These are phyloP conservation scores for Metarhizium humberi DNA, from an alignment of 2,329 filamentous ascomycete genomes.

Conservation along the genomic window DNA sequence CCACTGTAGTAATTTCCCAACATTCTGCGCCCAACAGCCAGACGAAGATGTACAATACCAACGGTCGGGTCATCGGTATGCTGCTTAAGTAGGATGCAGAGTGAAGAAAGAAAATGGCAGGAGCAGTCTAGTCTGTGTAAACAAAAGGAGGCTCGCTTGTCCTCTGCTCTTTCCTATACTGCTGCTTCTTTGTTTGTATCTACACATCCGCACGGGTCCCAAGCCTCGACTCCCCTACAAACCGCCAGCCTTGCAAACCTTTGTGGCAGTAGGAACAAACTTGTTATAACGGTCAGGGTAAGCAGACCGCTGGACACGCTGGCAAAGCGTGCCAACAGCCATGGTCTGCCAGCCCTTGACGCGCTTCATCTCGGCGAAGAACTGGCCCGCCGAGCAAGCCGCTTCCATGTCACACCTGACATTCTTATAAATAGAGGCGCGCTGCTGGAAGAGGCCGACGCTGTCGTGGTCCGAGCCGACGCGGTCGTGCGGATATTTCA, in stretches of 20 bases:
- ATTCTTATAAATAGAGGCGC: constrained; percentile 12
- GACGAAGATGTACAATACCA: too few species aligned
- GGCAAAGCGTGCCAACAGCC: constrained; percentile 13
- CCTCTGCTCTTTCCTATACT: too few species aligned
- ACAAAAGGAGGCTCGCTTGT: too few species aligned
- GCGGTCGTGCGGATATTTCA: constrained; percentile 11
- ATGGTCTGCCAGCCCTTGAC: constrained; percentile 13
- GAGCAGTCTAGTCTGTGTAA: too few species aligned
- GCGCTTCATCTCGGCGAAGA: constrained; percentile 12
- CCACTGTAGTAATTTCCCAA: too few species aligned
- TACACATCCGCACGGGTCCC: too few species aligned
- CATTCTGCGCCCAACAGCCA: too few species aligned
- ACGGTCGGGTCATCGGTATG: too few species aligned
- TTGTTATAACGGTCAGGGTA: constrained; percentile 10
- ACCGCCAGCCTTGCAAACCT: constrained; percentile 12
- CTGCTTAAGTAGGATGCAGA: too few species aligned
- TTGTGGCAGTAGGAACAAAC: constrained; percentile 8
- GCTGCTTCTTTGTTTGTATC: too few species aligned
- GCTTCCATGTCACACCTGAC: constrained; percentile 13
- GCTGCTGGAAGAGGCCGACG: constrained; percentile 16
- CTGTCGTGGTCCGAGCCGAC: constrained; percentile 15
- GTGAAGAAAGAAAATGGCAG: too few species aligned
- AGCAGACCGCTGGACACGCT: constrained; percentile 13
- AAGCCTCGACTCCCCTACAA: constrained; percentile 1
- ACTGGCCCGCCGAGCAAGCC: constrained; percentile 13